A percentile compares a stretch with the other conserved stretches of the same genome.
These are phyloP conservation scores for Solanum pinnatisectum DNA, from an alignment of 257 asterid species.

Conservation along the genomic window DNA sequence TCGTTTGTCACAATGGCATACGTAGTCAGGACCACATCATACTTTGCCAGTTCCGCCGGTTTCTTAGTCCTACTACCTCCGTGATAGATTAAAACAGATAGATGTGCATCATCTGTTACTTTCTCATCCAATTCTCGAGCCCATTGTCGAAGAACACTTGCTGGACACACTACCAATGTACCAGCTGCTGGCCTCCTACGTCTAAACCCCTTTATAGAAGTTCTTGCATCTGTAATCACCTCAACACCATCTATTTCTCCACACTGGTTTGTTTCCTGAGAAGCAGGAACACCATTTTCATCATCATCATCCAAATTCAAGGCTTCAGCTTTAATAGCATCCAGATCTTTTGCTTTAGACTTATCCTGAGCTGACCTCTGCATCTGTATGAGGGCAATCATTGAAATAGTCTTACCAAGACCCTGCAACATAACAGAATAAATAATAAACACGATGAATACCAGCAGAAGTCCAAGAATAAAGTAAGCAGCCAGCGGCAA, in stretches of 20 bases:
- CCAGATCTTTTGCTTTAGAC: slow-evolving; percentile 32
- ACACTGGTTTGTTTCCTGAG: slow-evolving; percentile 27
- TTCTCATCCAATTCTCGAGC: slow-evolving; percentile 82
- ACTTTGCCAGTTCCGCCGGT: slow-evolving; percentile 62
- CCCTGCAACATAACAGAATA: slow-evolving; percentile 46
- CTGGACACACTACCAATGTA: slow-evolving; percentile 94
- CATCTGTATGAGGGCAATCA: slow-evolving; percentile 82
- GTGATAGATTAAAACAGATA: slow-evolving; percentile 65
- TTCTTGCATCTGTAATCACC: slow-evolving; percentile 43
- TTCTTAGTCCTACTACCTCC: slow-evolving; percentile 78
- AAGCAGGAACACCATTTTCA: slow-evolving; percentile 35
- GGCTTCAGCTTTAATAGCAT: slow-evolving; percentile 46
- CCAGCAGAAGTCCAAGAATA: background rate
- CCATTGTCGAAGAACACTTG: slow-evolving; percentile 99
- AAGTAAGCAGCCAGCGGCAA: background rate
- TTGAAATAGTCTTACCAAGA: slow-evolving; percentile 92
- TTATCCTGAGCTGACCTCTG: slow-evolving; percentile 46
- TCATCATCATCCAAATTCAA: slow-evolving; percentile 84
- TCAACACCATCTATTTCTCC: slow-evolving; percentile 40
- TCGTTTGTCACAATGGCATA: slow-evolving; percentile 89
- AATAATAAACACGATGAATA: background rate
- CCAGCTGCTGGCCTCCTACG: slow-evolving; percentile 85
- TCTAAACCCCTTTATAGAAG: slow-evolving; percentile 31
- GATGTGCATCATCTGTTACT: slow-evolving; percentile 42
- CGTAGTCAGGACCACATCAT: slow-evolving; percentile 86